Base-by-base conservation (phyloP, 2,329 filamentous ascomycete species). In the Colletotrichum endophyticum region DNA sequence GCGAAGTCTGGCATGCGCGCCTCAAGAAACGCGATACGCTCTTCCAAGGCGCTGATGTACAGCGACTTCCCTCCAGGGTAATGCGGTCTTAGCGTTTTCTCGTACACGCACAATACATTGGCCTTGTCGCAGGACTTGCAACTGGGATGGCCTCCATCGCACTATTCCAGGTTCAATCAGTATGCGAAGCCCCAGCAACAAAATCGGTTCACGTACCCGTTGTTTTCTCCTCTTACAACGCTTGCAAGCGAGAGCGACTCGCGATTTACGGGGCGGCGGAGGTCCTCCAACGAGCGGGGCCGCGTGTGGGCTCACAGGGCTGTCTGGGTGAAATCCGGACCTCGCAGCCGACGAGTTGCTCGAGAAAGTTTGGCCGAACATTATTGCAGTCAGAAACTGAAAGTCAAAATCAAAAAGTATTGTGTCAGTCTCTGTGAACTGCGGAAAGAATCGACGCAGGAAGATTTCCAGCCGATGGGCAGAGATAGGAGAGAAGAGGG, bases 1-100 rank as follows among this genome's bases (percentile, higher is more conserved):
- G 78, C 80, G 67, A 80, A 80, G 6, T 78, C 81, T 2, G 81
- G 81, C 62, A 82, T 69, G 2, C 79, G 76, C 0, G 80, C 80
- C 49, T 82, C 81, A 6, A 82, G 78, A 8, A 82, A 82, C 1
- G 81, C 81, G 22, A 82, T 82, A 1, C 81, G 78, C 70, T 82
- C 81, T 36, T 82, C 81, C 8, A 82, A 68, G 2, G 79, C 80
- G 8, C 75, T 80, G 77, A 81, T 81, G 70, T 81, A 81, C 79
- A 79, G 39, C 4, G 81, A 79, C 56, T 82, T 82, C 5, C 80
- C 81, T 0, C 81, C 81, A 1, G 81, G 81, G 32, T 82, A 82
- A 32, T 80, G 80, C 7, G 81, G 80, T 3, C 81, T 78, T 1
- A 81, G 59, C 3, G 79, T 69, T 2, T 78, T 76, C 75, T 82